A percentile compares a stretch with the other conserved stretches of the same genome.
Conservation (phyloP, 2,329 filamentous ascomycete genomes). For the Aspergillus hortae region DNA sequence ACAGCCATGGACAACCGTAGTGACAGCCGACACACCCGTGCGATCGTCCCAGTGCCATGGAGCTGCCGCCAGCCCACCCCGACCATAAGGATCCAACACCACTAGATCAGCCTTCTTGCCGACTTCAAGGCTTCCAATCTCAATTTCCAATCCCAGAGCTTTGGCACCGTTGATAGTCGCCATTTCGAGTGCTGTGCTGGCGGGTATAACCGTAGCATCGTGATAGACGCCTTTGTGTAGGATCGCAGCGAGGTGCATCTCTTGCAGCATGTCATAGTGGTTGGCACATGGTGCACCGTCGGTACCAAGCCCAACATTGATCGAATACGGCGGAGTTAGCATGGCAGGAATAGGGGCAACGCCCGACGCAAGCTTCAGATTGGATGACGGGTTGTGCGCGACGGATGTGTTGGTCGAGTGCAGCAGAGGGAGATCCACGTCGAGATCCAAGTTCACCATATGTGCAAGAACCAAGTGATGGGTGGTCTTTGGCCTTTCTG, state of each 20-base stretch:
- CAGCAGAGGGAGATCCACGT: conserved; percentile 40
- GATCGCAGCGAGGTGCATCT: conserved; percentile 52
- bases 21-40: conserved; percentile 26
- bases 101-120: conserved; percentile 45
- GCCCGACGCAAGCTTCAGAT: conserved; percentile 52
- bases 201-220: conserved; percentile 43
- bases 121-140: conserved; percentile 38
- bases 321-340: conserved; percentile 29
- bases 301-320: conserved; percentile 50
- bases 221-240: conserved; percentile 45
- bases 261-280: conserved; percentile 50
- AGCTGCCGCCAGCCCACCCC: conserved; percentile 23
- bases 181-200: conserved; percentile 49
- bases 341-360: conserved; percentile 48
- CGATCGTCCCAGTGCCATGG: conserved; percentile 29
- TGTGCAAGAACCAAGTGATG: conserved; percentile 44
- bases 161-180: conserved; percentile 51
- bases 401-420: conserved; percentile 42
- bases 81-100: conserved; percentile 27
- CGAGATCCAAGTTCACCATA: conserved; percentile 51
- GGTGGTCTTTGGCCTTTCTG: neutral
- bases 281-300: conserved; percentile 55
- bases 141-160: conserved; percentile 43
- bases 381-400: conserved; percentile 51
- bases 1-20: conserved; percentile 38